These are phyloP conservation scores for Tilletia horrida DNA, from an alignment of 1,284 basidiomycete genomes.

Conservation along the genomic window DNA sequence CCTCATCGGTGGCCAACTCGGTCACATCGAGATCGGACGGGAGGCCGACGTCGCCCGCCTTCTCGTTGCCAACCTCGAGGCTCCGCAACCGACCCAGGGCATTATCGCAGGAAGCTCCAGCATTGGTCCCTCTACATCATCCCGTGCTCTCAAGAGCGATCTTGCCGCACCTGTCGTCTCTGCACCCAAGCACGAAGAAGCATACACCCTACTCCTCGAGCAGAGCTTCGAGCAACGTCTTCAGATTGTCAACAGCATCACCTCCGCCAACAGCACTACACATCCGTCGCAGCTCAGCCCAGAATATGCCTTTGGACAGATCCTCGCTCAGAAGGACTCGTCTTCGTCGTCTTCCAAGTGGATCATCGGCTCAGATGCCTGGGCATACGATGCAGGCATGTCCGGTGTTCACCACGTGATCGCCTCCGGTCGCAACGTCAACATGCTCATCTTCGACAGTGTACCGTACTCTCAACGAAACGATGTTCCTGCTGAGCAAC, in stretches of 20 bases:
- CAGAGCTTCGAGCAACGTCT: conserved; percentile 80
- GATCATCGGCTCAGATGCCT: conserved; percentile 96
- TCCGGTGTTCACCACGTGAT: conserved; percentile 93
- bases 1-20: conserved; percentile 43
- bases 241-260: conserved; percentile 68
- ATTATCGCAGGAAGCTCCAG: conserved; percentile 52
- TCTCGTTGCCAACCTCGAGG: conserved; percentile 30
- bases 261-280: conserved; percentile 35
- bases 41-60: conserved; percentile 37
- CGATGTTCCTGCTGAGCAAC: conserved; percentile 47
- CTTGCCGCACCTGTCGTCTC: conserved; percentile 49
- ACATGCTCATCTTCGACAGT: conserved; percentile 92
- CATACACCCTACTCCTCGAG: conserved; percentile 83
- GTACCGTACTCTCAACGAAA: conserved; percentile 74
- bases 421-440: conserved; percentile 83
- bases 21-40: conserved; percentile 29
- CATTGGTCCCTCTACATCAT: conserved; percentile 37
- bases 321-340: conserved; percentile 68
- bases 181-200: conserved; percentile 79
- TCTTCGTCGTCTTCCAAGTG: conserved; percentile 61
- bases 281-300: conserved; percentile 70
- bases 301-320: conserved; percentile 87
- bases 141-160: conserved; percentile 46
- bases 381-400: conserved; percentile 95
- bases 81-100: conserved; percentile 38